Conservation (phyloP, 2,329 filamentous ascomycete species). For the Zasmidium angulare region DNA sequence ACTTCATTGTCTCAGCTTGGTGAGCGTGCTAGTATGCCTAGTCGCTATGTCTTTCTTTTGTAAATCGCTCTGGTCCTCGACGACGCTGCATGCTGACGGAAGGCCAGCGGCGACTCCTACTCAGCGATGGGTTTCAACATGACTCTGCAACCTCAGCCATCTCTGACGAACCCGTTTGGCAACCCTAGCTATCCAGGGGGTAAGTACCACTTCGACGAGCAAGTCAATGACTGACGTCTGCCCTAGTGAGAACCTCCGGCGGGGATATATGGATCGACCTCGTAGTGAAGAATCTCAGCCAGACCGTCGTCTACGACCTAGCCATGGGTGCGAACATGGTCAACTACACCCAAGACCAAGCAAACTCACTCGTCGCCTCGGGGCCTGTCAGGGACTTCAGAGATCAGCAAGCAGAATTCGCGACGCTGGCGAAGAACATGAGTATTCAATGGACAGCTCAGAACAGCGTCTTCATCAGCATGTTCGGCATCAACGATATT, state of each 20-base stretch:
- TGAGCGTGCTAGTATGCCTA: neutral
- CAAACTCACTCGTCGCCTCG: neutral
- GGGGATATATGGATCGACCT: conserved; percentile 11
- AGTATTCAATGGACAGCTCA: conserved; percentile 8
- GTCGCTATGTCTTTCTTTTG: neutral
- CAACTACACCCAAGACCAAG: conserved; percentile 3
- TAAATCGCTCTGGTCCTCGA: neutral
- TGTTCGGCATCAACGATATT: conserved; percentile 15
- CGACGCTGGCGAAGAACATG: neutral
- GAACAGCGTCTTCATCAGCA: conserved; percentile 14
- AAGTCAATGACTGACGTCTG: neutral
- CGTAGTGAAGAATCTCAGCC: neutral
- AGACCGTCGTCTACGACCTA: conserved; percentile 9
- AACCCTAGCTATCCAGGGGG: conserved; percentile 9
- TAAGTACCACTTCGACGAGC: neutral
- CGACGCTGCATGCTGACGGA: neutral
- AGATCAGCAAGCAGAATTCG: conserved; percentile 5
- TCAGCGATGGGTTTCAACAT: neutral
- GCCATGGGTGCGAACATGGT: conserved; percentile 9
- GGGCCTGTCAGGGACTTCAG: conserved; percentile 7
- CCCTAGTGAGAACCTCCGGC: conserved; percentile 4
- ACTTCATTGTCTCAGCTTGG: too few species aligned
- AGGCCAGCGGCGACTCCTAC: neutral
- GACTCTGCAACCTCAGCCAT: neutral
- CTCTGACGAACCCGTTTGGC: conserved; percentile 1